phyloP scores from a whole-genome alignment of 2,329 filamentous ascomycete species.

The Colletotrichum sublineola region DNA sequence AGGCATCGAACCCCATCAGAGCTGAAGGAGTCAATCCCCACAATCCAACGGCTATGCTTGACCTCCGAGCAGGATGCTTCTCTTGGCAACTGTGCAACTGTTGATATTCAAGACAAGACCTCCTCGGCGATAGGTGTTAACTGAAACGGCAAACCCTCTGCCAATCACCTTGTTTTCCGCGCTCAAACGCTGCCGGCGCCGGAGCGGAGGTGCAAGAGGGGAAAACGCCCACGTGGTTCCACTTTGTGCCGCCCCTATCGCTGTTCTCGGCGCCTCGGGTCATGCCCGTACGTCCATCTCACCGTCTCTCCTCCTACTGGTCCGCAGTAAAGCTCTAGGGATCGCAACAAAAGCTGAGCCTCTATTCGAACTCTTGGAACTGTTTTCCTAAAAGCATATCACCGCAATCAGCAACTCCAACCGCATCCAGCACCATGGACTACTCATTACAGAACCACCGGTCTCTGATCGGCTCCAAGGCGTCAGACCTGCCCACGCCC shows the following conservation, averaged over 20 bases:
- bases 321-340: neutral
- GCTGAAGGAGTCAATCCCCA: too few species aligned
- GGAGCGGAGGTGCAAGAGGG: constrained; percentile 7
- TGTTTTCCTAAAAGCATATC: neutral
- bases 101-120: neutral
- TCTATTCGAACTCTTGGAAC: neutral
- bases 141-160: neutral
- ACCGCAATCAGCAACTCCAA: neutral
- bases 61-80: too few species aligned
- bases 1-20: neutral
- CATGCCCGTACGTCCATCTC: neutral
- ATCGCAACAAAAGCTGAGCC: neutral
- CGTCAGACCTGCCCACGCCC: constrained; percentile 54
- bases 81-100: neutral
- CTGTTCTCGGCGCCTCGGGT: constrained; percentile 20
- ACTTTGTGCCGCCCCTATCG: neutral
- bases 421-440: constrained; percentile 45
- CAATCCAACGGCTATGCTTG: too few species aligned
- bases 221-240: neutral
- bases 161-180: constrained; percentile 13
- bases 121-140: neutral
- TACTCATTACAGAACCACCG: constrained; percentile 49
- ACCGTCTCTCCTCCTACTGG: neutral
- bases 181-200: constrained; percentile 18
- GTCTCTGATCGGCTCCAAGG: constrained; percentile 53